A percentile compares a stretch with the other conserved stretches of the same genome.
phyloP scores from a whole-genome alignment of 208 protist genomes.

The Acanthamoeba lenticulata region DNA sequence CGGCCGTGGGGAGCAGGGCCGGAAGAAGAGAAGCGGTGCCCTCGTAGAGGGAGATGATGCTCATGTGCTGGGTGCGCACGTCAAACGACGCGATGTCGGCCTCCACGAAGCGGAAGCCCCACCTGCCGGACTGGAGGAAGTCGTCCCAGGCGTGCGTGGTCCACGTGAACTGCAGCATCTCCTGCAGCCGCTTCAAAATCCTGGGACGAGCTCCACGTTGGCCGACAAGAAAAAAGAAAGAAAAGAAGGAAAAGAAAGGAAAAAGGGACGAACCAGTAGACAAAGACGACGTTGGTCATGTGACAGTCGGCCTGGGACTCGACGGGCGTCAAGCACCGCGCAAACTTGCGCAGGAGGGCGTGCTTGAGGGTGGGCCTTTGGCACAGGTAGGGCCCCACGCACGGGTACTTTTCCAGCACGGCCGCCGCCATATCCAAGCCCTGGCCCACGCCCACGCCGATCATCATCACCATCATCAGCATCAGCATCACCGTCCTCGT shows the following conservation, averaged over 20 bases:
- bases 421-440: neutral
- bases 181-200: neutral
- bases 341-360: neutral
- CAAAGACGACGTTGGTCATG: neutral
- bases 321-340: neutral
- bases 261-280: too few species aligned
- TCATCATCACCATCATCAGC: neutral
- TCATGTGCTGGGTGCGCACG: conserved; percentile 8
- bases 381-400: neutral
- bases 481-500: neutral
- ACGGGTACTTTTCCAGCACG: neutral
- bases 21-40: neutral
- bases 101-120: conserved; percentile 24
- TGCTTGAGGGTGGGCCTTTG: neutral
- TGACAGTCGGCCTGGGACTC: neutral
- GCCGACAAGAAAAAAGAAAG: neutral
- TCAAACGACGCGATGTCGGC: neutral
- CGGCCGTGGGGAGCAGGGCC: neutral
- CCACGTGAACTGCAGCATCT: conserved; percentile 23
- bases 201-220: neutral
- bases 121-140: neutral
- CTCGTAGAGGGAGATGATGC: conserved; percentile 23
- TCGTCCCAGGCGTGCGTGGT: neutral
- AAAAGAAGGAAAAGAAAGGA: neutral
- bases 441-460: neutral